phyloP scores from a whole-genome alignment of 148 eudicot species.

The Vaccinium darrowii region DNA sequence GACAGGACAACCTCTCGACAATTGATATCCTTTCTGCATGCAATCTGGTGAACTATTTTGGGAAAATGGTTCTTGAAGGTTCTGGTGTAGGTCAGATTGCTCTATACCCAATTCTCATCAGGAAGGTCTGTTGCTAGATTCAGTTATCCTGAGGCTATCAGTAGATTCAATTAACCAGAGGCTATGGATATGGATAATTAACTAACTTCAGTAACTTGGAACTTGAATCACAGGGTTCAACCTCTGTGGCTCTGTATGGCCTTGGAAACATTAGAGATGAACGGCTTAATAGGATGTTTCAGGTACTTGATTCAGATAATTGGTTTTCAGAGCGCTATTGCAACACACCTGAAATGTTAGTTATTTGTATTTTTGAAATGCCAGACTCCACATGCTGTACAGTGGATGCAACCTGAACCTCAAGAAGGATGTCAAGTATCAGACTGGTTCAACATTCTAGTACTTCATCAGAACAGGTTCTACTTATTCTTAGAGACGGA shows the following conservation, averaged over 20 bases:
- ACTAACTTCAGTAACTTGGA: constrained; percentile 4
- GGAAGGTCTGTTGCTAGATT: constrained; percentile 55
- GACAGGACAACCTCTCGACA: too few species aligned
- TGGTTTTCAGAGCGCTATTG: constrained; percentile 6
- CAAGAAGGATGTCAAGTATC: constrained; percentile 77
- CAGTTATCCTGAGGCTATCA: constrained; percentile 11
- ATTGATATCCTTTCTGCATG: constrained; percentile 95
- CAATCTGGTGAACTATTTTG: constrained; percentile 97
- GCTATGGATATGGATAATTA: background rate
- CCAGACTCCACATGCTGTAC: constrained; percentile 97
- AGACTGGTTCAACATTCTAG: constrained; percentile 96
- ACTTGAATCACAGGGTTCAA: constrained; percentile 60
- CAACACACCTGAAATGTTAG: constrained; percentile 1
- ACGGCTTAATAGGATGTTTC: constrained; percentile 98
- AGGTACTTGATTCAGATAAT: constrained; percentile 39
- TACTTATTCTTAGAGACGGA: background rate
- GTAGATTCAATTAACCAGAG: constrained; percentile 9
- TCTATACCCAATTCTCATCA: constrained; percentile 81
- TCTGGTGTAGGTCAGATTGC: constrained; percentile 98
- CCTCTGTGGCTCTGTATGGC: constrained; percentile 93
- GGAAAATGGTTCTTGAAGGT: constrained; percentile 95
- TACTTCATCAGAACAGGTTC: constrained; percentile 95
- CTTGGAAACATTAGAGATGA: constrained; percentile 99
- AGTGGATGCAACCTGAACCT: constrained; percentile 98
- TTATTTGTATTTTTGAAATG: constrained; percentile 13